A percentile compares a stretch with the other conserved stretches of the same genome.
These are phyloP conservation scores for Pichia sp. DNA, from an alignment of 1,139 yeast genomes.

Conservation along the genomic window DNA sequence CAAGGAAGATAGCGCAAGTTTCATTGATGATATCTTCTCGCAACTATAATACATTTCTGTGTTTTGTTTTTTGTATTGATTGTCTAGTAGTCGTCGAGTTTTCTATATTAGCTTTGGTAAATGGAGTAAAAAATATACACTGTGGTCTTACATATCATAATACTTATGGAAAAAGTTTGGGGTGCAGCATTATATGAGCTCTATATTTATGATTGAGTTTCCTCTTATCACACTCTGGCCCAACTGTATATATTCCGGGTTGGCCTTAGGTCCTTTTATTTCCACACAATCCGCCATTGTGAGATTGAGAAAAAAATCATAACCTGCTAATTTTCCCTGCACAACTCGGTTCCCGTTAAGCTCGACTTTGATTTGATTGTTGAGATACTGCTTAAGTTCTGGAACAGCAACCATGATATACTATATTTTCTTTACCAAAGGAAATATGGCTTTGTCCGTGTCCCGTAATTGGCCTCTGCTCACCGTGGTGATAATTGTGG, in stretches of 20 bases:
- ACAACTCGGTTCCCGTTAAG: conserved; percentile 29
- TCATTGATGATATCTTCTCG: conserved; percentile 17
- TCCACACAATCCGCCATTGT: conserved; percentile 31
- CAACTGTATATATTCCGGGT: conserved; percentile 19
- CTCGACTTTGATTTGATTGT: conserved; percentile 26
- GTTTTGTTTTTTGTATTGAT: not conserved
- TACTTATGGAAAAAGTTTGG: no score
- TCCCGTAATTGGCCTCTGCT: not conserved
- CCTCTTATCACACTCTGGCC: conserved; percentile 33
- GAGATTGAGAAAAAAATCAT: conserved; percentile 30
- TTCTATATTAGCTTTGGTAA: not conserved
- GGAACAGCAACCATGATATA: conserved; percentile 32
- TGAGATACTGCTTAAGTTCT: conserved; percentile 31
- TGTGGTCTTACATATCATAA: not conserved
- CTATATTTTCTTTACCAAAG: not conserved
- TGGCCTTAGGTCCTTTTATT: conserved; percentile 12
- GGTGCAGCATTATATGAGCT: conserved; percentile 21
- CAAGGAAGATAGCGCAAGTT: conserved; percentile 1
- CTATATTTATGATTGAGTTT: conserved; percentile 31
- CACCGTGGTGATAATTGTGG: not conserved
- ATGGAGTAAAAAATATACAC: not conserved
- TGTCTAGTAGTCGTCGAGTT: not conserved
- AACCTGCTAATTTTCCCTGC: conserved; percentile 31
- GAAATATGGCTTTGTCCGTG: not conserved
- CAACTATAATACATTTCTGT: not conserved